Base-by-base conservation (phyloP, 192 early-diverging fungal genomes). In the Backusella circina region DNA sequence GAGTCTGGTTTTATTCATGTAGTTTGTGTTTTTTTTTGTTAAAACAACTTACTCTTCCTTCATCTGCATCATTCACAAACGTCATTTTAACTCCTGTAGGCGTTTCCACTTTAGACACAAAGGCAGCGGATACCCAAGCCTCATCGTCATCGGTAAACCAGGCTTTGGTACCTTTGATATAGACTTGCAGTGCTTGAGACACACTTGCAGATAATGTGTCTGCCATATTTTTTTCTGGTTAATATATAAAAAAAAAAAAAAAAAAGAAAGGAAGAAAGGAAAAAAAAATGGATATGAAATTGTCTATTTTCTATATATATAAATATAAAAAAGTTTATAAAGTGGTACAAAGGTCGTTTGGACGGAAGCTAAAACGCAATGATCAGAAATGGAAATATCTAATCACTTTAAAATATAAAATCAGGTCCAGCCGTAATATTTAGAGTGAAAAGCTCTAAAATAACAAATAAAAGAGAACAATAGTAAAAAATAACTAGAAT, bases 111-210 rank as follows among this genome's bases (percentile, higher is more conserved):
- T 89, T 93, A 10, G 83, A 76, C 26, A 73, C 65, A 61, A 94
- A 77, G 8, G 87, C 78, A 12, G 90, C 95, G 72, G 91, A 88
- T 70, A 94, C 84, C 93, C 94, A 98, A 57, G 93, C 95, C 64
- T 95, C 93, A 50, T 91, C 87, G 3, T 88, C 88, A 70, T 98
- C 93, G 32, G 86, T 86, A 74, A 97, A 94, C 95, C 95, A 98
- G 54, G 95, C 95, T 78, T 88, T 85, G 73, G 90, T 91, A 38
- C 91, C 92, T 70, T 88, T 89, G 61, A 85, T 86, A 83, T 88
- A 93, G 64, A 90, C 87, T 69, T 93, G 90, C 32, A 93, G 82
- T 36, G 86, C 78, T 54, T 80, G 79, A 28, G 65, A 44, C 23
- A 70, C 76, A 67, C 65, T 65, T 33, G 76, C 36, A 70, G 67